Base-by-base conservation (phyloP, 345 rosid genomes). In the Lepidium didymum region DNA sequence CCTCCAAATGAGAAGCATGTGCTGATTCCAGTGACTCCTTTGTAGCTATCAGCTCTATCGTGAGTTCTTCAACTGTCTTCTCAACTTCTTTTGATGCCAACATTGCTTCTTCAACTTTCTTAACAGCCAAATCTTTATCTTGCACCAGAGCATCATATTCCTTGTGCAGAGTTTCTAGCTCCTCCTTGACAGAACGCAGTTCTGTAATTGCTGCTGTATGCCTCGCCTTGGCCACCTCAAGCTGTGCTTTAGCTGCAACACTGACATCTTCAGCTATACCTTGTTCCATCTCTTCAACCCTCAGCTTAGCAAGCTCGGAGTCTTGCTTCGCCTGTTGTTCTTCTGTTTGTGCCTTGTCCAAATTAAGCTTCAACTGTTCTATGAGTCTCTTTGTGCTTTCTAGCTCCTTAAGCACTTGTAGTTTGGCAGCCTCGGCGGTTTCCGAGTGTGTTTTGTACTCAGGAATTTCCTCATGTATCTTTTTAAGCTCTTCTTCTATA, bases 311-410 rank as follows among this genome's bases (percentile, higher is more conserved):
- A 10, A 92, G 90, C 52, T 92, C 96, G 0, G 96, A 87, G 72
- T 92, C 98, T 58, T 92, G 96, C 79, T 84, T 90, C 6, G 98
- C 98, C 29, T 92, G 96, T 37, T 84, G 85, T 78, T 90, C 98
- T 78, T 92, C 98, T 0, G 88, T 92, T 69, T 82, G 90, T 25
- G 96, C 96, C 77, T 86, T 86, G 74, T 92, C 98, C 7, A 92
- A 78, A 72, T 82, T 82, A 56, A 92, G 88, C 71, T 87, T 92
- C 35, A 90, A 80, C 69, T 86, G 93, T 68, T 92, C 98, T 12
- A 86, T 76, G 6, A 82, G 86, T 66, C 96, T 90, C 80, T 86
- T 92, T 7, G 87, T 81, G 76, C 74, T 77, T 76, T 90, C 93
- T 33, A 92, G 78, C 79, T 92, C 96, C 68, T 74, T 76, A 10